A percentile compares a stretch with the other conserved stretches of the same genome.
These are phyloP conservation scores for Chrysoporthe cubensis DNA, from an alignment of 2,329 filamentous ascomycete genomes.

Conservation along the genomic window DNA sequence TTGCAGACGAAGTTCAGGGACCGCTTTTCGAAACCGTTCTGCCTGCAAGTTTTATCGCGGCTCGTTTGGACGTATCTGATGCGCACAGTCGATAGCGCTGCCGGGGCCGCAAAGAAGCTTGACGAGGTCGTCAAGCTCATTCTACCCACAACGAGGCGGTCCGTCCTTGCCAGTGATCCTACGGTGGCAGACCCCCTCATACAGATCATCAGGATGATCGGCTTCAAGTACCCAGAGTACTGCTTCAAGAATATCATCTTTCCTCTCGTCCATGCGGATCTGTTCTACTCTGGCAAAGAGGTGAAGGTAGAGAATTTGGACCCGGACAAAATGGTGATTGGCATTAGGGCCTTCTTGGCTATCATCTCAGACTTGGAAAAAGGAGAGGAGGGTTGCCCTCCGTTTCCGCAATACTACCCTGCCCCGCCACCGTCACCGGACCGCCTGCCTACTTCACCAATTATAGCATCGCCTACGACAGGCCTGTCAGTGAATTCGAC, in stretches of 20 bases:
- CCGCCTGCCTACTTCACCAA: constrained; percentile 54
- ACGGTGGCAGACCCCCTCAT: constrained; percentile 88
- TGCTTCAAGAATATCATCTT: constrained; percentile 95
- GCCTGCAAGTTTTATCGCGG: constrained; percentile 86
- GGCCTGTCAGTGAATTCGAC: constrained; percentile 34
- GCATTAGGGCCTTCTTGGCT: constrained; percentile 89
- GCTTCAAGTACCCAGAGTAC: constrained; percentile 89
- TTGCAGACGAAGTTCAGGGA: constrained; percentile 86
- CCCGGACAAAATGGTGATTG: constrained; percentile 95
- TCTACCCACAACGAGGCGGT: constrained; percentile 77
- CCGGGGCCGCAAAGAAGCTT: constrained; percentile 73
- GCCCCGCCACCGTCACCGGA: constrained; percentile 44
- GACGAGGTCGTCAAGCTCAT: constrained; percentile 89
- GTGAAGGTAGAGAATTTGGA: constrained; percentile 90
- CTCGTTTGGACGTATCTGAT: constrained; percentile 95
- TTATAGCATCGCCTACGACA: constrained; percentile 45
- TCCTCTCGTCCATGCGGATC: constrained; percentile 87
- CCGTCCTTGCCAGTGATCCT: constrained; percentile 80
- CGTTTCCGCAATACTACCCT: constrained; percentile 76
- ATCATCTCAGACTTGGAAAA: constrained; percentile 94
- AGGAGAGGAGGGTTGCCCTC: constrained; percentile 74
- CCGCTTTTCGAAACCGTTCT: constrained; percentile 74
- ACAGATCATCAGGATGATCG: constrained; percentile 91
- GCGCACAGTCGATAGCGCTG: constrained; percentile 73
- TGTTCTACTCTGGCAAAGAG: constrained; percentile 77